Evolutionary conservation across 192 early-diverging fungal species (phyloP), one percentile per base, ranked within the genome.

Genomic region (Chytriomyces hyalinus): DNA sequence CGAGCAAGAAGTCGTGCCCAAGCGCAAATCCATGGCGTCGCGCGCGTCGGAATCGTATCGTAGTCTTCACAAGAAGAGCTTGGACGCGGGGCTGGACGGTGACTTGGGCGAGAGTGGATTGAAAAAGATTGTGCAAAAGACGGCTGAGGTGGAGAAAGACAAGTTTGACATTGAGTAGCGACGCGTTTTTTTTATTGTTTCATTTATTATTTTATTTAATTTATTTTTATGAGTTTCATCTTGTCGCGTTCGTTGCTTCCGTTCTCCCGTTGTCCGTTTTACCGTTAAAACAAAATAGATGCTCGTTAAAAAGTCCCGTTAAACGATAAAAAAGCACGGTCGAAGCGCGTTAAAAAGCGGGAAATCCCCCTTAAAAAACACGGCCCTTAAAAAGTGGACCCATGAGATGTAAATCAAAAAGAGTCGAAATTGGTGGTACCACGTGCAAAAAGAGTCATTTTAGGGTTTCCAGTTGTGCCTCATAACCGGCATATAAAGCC

Each of bases 151-250:
- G 6, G 64, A 75, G n/a, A 66, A 64, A 44, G 64, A 75, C 36
- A 75, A 75, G 36, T 75, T 75, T 66, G 61, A 53, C 2, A 75
- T 75, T 53, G 73, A 75, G 50, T 75, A 49, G 66, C 11, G 45
- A 46, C 13, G 28, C 43, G n/a, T 11, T 57, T 13, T 4, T 20
- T 13, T 13, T 26, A 26, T 26, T 26, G 24, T 26, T 26, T 26
- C 0, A n/a, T 57, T 57, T 13, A 57, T 57, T 57, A 3, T 13
- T 57, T 5, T 13, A 13, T 20, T 57, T 57, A 26, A 13, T 57
- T 57, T 57, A 57, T 13, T n/a, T 13, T 20, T 57, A 20, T 57
- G 13, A 57, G 53, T 57, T 13, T 57, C 53, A 3, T 57, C 4
- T 57, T 20, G 0, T 57, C 53, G 15, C 20, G 53, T 57, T 13